Evolutionary conservation across 176 grass and related monocot species (phyloP), one percentile per base, ranked within the genome.

Genomic region (Musa schizocarpa): DNA sequence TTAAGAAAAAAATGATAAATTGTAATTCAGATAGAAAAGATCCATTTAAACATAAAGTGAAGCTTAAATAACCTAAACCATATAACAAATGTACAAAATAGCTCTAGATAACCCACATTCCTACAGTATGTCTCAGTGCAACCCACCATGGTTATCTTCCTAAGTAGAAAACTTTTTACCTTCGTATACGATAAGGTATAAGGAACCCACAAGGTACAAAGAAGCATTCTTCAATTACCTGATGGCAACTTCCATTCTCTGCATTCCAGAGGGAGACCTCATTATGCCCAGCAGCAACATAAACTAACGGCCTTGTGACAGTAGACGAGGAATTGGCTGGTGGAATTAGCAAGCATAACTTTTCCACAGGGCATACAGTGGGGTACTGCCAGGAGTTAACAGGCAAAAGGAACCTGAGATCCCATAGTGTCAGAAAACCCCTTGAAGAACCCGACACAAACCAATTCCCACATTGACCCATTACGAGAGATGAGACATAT

Each of bases 201-300:
- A 48, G 52, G 6, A 43, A 43, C 34, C 26, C 65, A 19, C 21
- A 57, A 26, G 70, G 53, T 14, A 78, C 7, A 57, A 48, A 24
- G 6, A 53, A 50, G 20, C 0, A 13, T 43, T 11, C 4, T 26
- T 13, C 22, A 50, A 65, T 82, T 91, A 98, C 95, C 95, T 98
- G 95, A 85, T 93, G 88, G 69, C 90, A 91, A 71, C 84, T 93
- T 81, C 95, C 95, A 80, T 98, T 98, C 84, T 98, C 95, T 63
- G 95, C 95, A 78, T 98, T 91, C 95, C 95, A 98, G 6, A 98
- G 74, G 52, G 95, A 91, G 73, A 98, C 86, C 81, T 98, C 95
- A 25, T 91, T 93, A 81, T 65, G 77, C 65, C 95, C 95, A 13
- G 90, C 90, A 0, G 90, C 95, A 58, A 98, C 79, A 79, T 93